Evolutionary conservation across 768 basidiomycete species (phyloP).

Genomic region (Tylopilus balloui): DNA sequence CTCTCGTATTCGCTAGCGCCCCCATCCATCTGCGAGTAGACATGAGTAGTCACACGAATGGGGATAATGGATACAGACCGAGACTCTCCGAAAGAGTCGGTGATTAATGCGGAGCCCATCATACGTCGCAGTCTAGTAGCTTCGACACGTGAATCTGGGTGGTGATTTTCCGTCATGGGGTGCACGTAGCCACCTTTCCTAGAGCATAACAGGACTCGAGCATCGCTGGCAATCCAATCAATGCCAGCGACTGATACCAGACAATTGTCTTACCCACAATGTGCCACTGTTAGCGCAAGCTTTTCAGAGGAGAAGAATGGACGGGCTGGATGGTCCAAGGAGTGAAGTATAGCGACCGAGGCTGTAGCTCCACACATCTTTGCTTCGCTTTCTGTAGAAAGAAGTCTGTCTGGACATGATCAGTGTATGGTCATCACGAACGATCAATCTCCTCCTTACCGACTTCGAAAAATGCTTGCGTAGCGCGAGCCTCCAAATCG

Average conservation of each 20-base stretch:
- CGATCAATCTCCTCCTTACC: conserved; percentile 20
- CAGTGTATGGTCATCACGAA: conserved; percentile 1
- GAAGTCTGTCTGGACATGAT: conserved; percentile 53
- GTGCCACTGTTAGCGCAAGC: conserved; percentile 82
- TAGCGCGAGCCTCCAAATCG: conserved; percentile 82
- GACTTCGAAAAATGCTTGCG: conserved; percentile 84
- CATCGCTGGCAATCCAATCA: conserved; percentile 56
- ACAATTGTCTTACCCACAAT: conserved; percentile 67
- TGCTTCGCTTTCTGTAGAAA: conserved; percentile 65
- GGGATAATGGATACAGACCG: conserved; percentile 42
- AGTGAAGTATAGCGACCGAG: conserved; percentile 87
- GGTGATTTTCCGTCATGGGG: conserved; percentile 92
- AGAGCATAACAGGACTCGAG: conserved; percentile 78
- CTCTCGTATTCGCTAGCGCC: conserved; percentile 85
- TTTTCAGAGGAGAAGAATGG: conserved; percentile 81
- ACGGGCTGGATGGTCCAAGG: conserved; percentile 71
- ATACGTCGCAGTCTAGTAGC: conserved; percentile 79
- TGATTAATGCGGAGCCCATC: conserved; percentile 86
- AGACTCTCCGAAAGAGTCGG: conserved; percentile 92
- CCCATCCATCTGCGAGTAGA: conserved; percentile 81
- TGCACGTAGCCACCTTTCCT: conserved; percentile 67
- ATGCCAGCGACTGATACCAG: not conserved
- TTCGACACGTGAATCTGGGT: conserved; percentile 88
- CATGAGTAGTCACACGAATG: not conserved
- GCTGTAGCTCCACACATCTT: conserved; percentile 86